These are phyloP conservation scores for Trifolium dubium DNA, from an alignment of 306 rosid genomes.

Conservation along the genomic window DNA sequence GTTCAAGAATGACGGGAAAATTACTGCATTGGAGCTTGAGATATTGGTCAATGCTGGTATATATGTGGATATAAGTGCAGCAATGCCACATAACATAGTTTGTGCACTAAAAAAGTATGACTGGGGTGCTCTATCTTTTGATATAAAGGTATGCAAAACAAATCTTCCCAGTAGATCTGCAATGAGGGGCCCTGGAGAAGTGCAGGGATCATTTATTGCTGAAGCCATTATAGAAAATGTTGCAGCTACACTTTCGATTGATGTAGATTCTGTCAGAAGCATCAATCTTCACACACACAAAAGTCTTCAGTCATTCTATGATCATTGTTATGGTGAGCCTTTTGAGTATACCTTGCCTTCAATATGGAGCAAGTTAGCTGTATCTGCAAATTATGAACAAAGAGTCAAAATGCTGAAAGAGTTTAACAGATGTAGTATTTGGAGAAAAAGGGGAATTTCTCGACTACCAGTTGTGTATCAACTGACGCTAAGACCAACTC, in stretches of 20 bases:
- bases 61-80: conserved; percentile 64
- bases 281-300: conserved; percentile 71
- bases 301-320: conserved; percentile 68
- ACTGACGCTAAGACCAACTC: conserved; percentile 62
- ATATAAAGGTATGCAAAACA: conserved; percentile 87
- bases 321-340: conserved; percentile 61
- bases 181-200: conserved; percentile 92
- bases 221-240: conserved; percentile 87
- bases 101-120: conserved; percentile 75
- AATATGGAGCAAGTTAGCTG: conserved; percentile 73
- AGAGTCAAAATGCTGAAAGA: conserved; percentile 61
- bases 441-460: conserved; percentile 87
- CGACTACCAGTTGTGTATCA: conserved; percentile 65
- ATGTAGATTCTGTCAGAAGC: conserved; percentile 75
- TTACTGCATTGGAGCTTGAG: conserved; percentile 75
- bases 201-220: conserved; percentile 90
- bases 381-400: conserved; percentile 59
- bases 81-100: conserved; percentile 58
- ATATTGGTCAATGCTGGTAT: conserved; percentile 84
- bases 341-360: conserved; percentile 80
- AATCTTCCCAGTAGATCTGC: conserved; percentile 80
- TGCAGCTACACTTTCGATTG: conserved; percentile 71
- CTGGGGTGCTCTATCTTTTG: conserved; percentile 88
- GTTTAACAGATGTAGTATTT: conserved; percentile 66
- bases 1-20: conserved; percentile 82